Evolutionary conservation across 768 basidiomycete genomes (phyloP), one percentile per base, ranked within the genome.

Genomic region (Russula vinacea): DNA sequence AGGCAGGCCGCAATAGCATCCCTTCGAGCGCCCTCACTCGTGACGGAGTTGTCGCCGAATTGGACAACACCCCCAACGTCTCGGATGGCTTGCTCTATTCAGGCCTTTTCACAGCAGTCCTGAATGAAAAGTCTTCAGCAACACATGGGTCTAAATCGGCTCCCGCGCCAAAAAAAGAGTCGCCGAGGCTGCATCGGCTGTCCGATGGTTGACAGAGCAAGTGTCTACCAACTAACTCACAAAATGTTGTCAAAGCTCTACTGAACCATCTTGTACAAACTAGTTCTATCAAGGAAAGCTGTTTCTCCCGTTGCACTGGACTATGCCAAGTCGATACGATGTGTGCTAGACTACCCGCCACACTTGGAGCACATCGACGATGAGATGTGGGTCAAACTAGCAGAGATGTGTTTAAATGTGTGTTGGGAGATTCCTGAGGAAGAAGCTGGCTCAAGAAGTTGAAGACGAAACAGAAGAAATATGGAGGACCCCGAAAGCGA

Each of bases 311-410:
- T 93, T 4, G 86, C 90, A 13, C 74, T 91, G 66, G 85, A 95
- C 73, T 95, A 93, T 73, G 78, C 89, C 61, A 95, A 95, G 72
- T 81, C 89, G 0, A 77, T 97, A 55, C 83, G 83, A 60, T 78
- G 76, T 62, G 71, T 98, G 10, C 76, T 92, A 57, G 77, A 77
- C 62, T 88, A 85, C 73, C 72, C 76, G 3, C 87, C 92, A 3
- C 94, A 98, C 74, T 78, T 95, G 60, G 89, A 95, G 50, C 85
- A 88, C 69, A 70, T 95, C 57, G 84, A 84, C 11, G 76, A 81
- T 40, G 76, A 77, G 1, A 75, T 68, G 37, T 98, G 96, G 96
- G 73, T 86, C 33, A 77, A 76, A 39, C 74, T 93, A 50, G 81
- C 89, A 40, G 83, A 85, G 68, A 75, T 92, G 45, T 83, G 82